A percentile compares a stretch with the other conserved stretches of the same genome.
These are phyloP conservation scores for Dionaea muscipula DNA, from an alignment of 179 eudicot species.

Conservation along the genomic window DNA sequence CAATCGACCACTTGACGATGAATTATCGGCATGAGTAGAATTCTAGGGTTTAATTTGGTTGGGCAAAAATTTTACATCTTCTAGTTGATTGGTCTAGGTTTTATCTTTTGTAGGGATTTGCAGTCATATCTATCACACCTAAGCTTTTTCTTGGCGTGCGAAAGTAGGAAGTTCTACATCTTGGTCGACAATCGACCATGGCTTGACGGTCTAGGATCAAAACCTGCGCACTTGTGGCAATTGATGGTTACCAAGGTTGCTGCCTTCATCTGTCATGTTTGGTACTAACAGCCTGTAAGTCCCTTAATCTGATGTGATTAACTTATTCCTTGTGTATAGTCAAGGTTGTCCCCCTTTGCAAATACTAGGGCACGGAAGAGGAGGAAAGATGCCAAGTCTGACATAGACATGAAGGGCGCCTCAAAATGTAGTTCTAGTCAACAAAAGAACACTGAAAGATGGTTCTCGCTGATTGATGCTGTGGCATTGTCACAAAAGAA, in stretches of 20 bases:
- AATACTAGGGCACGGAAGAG: conserved; percentile 54
- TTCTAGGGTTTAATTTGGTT: too few species aligned
- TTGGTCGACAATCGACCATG: conserved; percentile 96
- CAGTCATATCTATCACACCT: conserved; percentile 94
- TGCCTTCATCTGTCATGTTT: not conserved
- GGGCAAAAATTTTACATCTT: too few species aligned
- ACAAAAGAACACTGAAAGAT: conserved; percentile 35
- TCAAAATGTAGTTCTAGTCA: conserved; percentile 25
- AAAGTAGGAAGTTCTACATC: conserved; percentile 64
- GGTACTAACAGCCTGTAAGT: not conserved
- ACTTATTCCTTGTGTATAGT: conserved; percentile 31
- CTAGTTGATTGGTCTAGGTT: conserved; percentile 8
- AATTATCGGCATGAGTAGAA: too few species aligned
- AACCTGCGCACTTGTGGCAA: conserved; percentile 90
- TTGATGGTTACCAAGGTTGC: conserved; percentile 91
- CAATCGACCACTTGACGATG: conserved; percentile 80
- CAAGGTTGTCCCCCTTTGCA: conserved; percentile 92
- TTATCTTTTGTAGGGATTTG: conserved; percentile 50
- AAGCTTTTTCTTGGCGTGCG: conserved; percentile 57
- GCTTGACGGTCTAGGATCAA: conserved; percentile 64
- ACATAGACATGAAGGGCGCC: conserved; percentile 24
- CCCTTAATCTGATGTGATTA: conserved; percentile 5
- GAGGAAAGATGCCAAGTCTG: conserved; percentile 28
- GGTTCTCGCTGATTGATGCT: conserved; percentile 75
- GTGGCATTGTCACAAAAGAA: conserved; percentile 55